These are phyloP conservation scores for Kwoniella bestiolae DNA, from an alignment of 768 basidiomycete genomes.

Conservation along the genomic window DNA sequence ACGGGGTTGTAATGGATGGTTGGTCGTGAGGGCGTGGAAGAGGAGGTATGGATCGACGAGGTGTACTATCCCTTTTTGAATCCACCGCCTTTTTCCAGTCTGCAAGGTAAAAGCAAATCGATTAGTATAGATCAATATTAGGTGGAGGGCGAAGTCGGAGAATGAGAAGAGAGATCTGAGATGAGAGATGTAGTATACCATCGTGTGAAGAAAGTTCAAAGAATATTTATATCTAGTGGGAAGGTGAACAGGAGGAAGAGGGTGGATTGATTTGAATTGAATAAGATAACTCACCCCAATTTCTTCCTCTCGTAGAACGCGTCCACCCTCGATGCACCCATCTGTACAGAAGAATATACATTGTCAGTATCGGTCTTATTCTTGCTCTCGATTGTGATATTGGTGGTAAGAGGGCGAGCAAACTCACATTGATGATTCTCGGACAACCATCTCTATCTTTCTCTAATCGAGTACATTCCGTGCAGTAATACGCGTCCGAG, in stretches of 20 bases:
- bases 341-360: slow-evolving; percentile 14
- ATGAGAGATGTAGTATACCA: too few relatives aligned
- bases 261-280: too few relatives aligned
- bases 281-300: slow-evolving; percentile 42
- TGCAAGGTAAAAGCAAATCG: background rate
- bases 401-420: background rate
- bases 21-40: too few relatives aligned
- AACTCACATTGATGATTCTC: slow-evolving; percentile 63
- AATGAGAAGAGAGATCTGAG: too few relatives aligned
- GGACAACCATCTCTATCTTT: slow-evolving; percentile 98
- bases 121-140: background rate
- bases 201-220: too few relatives aligned
- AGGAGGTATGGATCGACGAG: background rate
- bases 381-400: background rate
- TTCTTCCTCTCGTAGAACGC: slow-evolving; percentile 54
- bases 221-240: background rate
- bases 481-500: slow-evolving; percentile 98
- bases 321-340: slow-evolving; percentile 52
- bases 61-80: slow-evolving; percentile 43
- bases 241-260: background rate
- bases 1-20: background rate
- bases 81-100: slow-evolving; percentile 34
- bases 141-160: too few relatives aligned
- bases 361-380: background rate
- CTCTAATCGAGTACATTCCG: slow-evolving; percentile 85